Evolutionary conservation across 2,329 filamentous ascomycete species (phyloP), one percentile per base, ranked within the genome.

Genomic region (Fusarium duplospermum): DNA sequence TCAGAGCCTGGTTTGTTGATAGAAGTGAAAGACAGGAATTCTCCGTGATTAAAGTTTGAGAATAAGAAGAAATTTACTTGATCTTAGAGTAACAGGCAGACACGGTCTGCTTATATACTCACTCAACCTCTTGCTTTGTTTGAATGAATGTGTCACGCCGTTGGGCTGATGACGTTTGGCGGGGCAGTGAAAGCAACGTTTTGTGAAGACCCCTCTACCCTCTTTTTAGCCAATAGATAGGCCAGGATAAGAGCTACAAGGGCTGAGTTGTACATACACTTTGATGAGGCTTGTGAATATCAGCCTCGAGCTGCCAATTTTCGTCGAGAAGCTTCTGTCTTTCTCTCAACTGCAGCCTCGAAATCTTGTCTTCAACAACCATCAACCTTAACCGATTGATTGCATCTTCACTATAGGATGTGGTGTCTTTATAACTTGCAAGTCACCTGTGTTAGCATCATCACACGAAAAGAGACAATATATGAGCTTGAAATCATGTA

Each of bases 131-230:
- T 14, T 36, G 66, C 31, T 42, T 61, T 65, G 58, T 50, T 35
- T 36, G 63, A 60, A 76, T 76, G 73, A 56, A 76, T 76, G 74
- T 67, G 74, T 76, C 74, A 76, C 70, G 64, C 69, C 74, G 73
- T 47, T 56, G 50, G 52, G 45, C 36, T 66, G 71, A 77, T 77
- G 75, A 77, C 76, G 75, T 71, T 68, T 73, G 67, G 76, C 59
- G 76, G 76, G 73, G 76, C 61, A 74, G 56, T 31, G 47, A 31
- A 27, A 52, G 47, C 7, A 52, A n/a, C 47, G 47, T 52, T 52
- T 52, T 52, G 47, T 52, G 47, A 52, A 52, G 47, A n/a, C 47
- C 47, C 47, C 24, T 52, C 47, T 27, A 52, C 47, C 27, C 24
- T 52, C 24, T 31, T 52, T 31, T 31, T 27, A 20, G 2, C 47